A percentile compares a stretch with the other conserved stretches of the same genome.
Conservation (phyloP, 768 basidiomycete species). For the Calocybe cyanea region DNA sequence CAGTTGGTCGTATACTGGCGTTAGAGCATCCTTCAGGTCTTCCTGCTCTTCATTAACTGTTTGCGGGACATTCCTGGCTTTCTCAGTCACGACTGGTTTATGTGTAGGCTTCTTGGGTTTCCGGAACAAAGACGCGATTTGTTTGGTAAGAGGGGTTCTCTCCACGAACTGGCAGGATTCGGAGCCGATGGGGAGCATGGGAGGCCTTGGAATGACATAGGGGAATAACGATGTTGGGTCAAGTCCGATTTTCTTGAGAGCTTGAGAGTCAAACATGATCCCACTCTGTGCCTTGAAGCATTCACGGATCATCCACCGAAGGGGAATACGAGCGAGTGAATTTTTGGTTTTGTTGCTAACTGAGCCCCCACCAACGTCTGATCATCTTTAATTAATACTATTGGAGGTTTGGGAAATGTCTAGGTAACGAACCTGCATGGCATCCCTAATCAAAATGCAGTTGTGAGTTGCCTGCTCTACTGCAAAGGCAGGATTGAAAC, state of each 20-base stretch:
- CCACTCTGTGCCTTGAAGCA: conserved; percentile 54
- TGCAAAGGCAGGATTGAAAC: conserved; percentile 8
- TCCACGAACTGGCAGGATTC: neutral
- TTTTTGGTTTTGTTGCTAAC: conserved; percentile 37
- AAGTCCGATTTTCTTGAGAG: conserved; percentile 40
- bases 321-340: conserved; percentile 48
- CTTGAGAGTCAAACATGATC: conserved; percentile 53
- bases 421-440: conserved; percentile 32
- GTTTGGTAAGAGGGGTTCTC: neutral
- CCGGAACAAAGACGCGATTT: neutral
- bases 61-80: neutral
- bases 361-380: conserved; percentile 59
- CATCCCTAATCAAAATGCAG: conserved; percentile 32
- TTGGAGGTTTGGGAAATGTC: neutral
- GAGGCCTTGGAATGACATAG: conserved; percentile 28
- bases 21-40: conserved; percentile 47
- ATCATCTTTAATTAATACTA: neutral
- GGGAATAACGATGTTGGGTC: conserved; percentile 38
- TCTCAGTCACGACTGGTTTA: neutral
- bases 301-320: conserved; percentile 71
- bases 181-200: conserved; percentile 20
- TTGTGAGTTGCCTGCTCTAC: neutral
- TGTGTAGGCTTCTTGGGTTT: conserved; percentile 15
- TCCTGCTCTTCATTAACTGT: conserved; percentile 41
- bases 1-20: conserved; percentile 50